Evolutionary conservation across 305 asterid genomes (phyloP).

Genomic region (Stenogyne calaminthoides): DNA sequence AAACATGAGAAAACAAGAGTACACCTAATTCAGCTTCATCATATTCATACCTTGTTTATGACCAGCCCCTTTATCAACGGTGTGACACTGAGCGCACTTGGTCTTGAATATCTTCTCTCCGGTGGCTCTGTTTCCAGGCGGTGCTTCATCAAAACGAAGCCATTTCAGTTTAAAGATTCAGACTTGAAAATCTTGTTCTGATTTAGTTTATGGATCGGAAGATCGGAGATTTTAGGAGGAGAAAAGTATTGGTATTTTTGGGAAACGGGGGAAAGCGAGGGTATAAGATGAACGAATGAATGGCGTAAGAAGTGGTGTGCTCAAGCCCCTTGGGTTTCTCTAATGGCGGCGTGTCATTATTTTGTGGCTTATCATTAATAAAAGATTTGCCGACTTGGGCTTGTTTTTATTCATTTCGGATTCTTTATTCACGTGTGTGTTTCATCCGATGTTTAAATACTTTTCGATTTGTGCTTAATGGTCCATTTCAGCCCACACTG

Average conservation of each 20-base stretch:
- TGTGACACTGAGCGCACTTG: slow-evolving; percentile 89
- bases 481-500: too few relatives aligned
- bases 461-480: too few relatives aligned
- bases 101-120: slow-evolving; percentile 83
- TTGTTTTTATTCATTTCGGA: too few relatives aligned
- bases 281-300: slow-evolving; percentile 18
- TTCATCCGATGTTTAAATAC: too few relatives aligned
- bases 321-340: background rate
- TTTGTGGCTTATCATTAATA: background rate
- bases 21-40: background rate
- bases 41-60: slow-evolving; percentile 88
- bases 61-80: slow-evolving; percentile 83
- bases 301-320: slow-evolving; percentile 32
- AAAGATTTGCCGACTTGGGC: too few relatives aligned
- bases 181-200: background rate
- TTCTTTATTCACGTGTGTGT: too few relatives aligned
- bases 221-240: background rate
- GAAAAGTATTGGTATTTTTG: background rate
- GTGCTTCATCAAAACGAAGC: slow-evolving; percentile 69
- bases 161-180: slow-evolving; percentile 34
- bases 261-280: background rate
- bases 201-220: background rate
- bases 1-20: background rate
- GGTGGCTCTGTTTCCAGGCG: slow-evolving; percentile 55
- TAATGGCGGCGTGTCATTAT: slow-evolving; percentile 24